Base-by-base conservation (phyloP, 2,329 filamentous ascomycete genomes). In the Lasiodiplodia sp. region DNA sequence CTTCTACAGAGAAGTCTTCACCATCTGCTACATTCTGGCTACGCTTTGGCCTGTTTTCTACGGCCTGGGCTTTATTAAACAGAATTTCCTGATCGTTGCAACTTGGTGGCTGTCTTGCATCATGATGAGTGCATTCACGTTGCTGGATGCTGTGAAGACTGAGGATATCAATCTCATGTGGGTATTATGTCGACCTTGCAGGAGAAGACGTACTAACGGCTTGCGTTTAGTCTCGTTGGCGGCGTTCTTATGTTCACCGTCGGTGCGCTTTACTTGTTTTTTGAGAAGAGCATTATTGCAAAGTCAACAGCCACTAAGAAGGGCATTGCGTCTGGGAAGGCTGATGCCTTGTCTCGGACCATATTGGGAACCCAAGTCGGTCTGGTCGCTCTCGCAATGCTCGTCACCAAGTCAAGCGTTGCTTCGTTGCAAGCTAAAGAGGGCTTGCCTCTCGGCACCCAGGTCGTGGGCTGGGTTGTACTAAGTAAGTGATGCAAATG, bases 121-220 rank as follows among this genome's bases (percentile, higher is more conserved):
- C 2, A 82, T 90, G 4, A 97, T 98, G 94, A 96, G 95, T 77
- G 86, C 87, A 2, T 99, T 99, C 76, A 99, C 96, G 0, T 81
- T 98, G 16, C 84, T 99, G 1, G 92, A 93, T 1, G 96, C 93
- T 2, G 90, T 92, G 79, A 99, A 98, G 79, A 83, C 88, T 0
- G 96, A 99, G 77, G 88, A 91, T 73, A 78, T 93, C 4, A 85
- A 83, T 67, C 83, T 93, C 31, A 93, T 97, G 60, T 64, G 16
- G 25, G 60, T 64, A 91, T 94, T 11, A 47, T 21, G 4, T 51
- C 51, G 23, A 38, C 12, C 6, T 28, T 34, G 12, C 11, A 21
- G 6, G n/a, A 34, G 14, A 23, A 34, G 8, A 14, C 4, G n/a
- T 44, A 23, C 60, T 53, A 57, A 70, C 12, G 6, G 7, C 69